phyloP scores from a whole-genome alignment of 305 asterid genomes.

The Salvia sclarea region DNA sequence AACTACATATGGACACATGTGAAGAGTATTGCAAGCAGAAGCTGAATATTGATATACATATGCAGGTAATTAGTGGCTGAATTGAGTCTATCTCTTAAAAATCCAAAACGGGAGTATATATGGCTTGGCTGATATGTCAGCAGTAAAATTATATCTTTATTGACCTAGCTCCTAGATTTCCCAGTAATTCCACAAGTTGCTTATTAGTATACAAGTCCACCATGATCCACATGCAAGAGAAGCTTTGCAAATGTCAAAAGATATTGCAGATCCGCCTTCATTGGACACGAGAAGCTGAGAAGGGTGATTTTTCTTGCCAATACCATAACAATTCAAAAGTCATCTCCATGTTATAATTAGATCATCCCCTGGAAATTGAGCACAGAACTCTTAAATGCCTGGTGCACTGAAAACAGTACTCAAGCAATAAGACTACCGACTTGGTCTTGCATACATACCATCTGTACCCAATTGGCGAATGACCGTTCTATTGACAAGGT shows the following conservation, averaged over 20 bases:
- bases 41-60: too few species aligned
- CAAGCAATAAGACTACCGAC: not conserved
- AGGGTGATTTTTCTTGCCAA: not conserved
- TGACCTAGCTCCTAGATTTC: not conserved
- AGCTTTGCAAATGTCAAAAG: not conserved
- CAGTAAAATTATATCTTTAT: constrained; percentile 1
- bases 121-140: constrained; percentile 9
- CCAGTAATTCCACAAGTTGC: constrained; percentile 8
- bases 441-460: not conserved
- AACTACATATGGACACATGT: too few species aligned
- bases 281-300: not conserved
- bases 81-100: not conserved
- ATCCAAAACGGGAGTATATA: not conserved
- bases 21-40: not conserved
- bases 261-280: not conserved
- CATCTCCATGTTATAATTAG: not conserved
- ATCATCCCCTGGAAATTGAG: not conserved
- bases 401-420: constrained; percentile 1
- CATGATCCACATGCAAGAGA: not conserved
- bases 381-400: not conserved
- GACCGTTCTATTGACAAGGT: not conserved
- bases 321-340: not conserved
- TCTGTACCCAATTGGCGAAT: not conserved
- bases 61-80: not conserved
- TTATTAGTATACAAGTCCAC: not conserved